Base-by-base conservation (phyloP, 805 yeast species). In the Suhomyces xylopsoci region DNA sequence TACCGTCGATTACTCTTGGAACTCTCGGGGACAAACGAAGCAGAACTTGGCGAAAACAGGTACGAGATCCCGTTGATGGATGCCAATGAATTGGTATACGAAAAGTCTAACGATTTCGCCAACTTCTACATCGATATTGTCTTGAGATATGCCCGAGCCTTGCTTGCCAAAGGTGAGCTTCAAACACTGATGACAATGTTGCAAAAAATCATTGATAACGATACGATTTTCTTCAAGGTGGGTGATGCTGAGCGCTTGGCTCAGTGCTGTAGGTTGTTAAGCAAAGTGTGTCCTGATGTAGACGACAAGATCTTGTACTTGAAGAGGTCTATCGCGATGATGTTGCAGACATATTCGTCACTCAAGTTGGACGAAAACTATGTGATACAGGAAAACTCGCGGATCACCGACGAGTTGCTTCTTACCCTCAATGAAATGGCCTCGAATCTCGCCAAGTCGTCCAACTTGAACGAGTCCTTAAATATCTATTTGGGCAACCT, bases 51-150 rank as follows among this genome's bases (percentile, higher is more conserved):
- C 2, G 48, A 46, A 10, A 62, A 65, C 49, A 59, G 57, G 48
- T 74, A 62, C 53, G 67, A 63, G 26, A 70, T 71, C 5, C 79
- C 79, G 0, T 47, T 75, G 28, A 48, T 75, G n/a, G 60, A 61
- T 45, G 59, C 74, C 1, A 62, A 67, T 14, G 61, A 58, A 22
- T 62, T 75, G 53, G 52, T 73, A 8, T 52, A 62, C 50, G 58
- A 62, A 30, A 67, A 68, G 45, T 69, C 74, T 9, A 56, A 58
- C 17, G 61, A 55, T 10, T 71, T 74, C 55, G 63, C 77, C 30
- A 74, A 75, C 59, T 75, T 75, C 61, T 75, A 75, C 55, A 66
- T 74, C 44, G 79, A 75, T 56, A 71, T 75, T 34, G 70, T 74
- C 30, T 61, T 73, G 45, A 60, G 80, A 28, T 75, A 75, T 59